These are phyloP conservation scores for Saccharomyces pastorianus DNA, from an alignment of 1,139 yeast genomes.

Conservation along the genomic window DNA sequence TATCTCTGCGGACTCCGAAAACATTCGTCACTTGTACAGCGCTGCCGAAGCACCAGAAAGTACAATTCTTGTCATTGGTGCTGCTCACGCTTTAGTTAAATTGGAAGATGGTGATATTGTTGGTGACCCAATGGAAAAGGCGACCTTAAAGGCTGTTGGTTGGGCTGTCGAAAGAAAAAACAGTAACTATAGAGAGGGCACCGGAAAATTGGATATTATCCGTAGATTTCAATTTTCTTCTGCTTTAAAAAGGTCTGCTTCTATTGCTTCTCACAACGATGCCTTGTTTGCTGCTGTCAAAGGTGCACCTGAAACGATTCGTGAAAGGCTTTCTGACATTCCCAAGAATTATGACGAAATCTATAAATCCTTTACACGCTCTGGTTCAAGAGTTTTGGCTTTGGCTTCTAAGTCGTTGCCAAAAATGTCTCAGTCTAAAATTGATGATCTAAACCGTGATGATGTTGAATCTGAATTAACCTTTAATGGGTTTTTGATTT, in stretches of 20 bases:
- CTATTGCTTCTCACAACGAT: constrained; percentile 60
- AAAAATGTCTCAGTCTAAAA: constrained; percentile 42
- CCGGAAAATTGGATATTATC: constrained; percentile 58
- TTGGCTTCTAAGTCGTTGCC: constrained; percentile 75
- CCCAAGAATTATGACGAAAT: constrained; percentile 80
- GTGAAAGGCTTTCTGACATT: constrained; percentile 59
- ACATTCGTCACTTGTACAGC: constrained; percentile 49
- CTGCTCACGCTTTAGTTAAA: constrained; percentile 92
- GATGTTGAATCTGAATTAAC: constrained; percentile 63
- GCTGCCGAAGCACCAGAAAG: constrained; percentile 57
- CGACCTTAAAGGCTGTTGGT: constrained; percentile 77
- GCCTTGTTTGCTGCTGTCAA: constrained; percentile 78
- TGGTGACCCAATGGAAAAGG: constrained; percentile 99
- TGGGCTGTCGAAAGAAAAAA: constrained; percentile 82
- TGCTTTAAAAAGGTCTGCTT: constrained; percentile 89
- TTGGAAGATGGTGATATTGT: constrained; percentile 95
- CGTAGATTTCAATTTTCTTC: constrained; percentile 97
- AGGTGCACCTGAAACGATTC: constrained; percentile 99
- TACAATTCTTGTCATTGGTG: constrained; percentile 72
- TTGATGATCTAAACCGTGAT: constrained; percentile 58
- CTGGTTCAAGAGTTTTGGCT: constrained; percentile 95
- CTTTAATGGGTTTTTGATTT: constrained; percentile 91
- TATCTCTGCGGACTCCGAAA: constrained; percentile 39
- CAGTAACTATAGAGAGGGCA: constrained; percentile 40
- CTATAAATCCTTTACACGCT: constrained; percentile 83